Evolutionary conservation across 148 eudicot genomes (phyloP).

Genomic region (Amaranthus cruentus): DNA sequence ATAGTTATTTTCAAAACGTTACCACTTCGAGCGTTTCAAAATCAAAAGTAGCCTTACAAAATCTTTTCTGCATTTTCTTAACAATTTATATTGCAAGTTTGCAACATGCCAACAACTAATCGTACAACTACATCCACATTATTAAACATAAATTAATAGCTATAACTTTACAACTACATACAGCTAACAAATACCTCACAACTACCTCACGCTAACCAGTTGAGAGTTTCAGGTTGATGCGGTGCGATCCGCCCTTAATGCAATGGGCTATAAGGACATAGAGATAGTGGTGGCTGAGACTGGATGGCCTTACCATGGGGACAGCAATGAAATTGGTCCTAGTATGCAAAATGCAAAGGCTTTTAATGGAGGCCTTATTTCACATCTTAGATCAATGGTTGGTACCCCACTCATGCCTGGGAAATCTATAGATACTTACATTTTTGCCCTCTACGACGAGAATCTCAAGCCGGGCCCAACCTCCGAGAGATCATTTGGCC

Average conservation of each 20-base stretch:
- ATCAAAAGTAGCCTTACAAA: too few relatives aligned
- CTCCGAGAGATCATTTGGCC: slow-evolving; percentile 73
- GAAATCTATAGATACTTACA: slow-evolving; percentile 69
- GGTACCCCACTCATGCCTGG: slow-evolving; percentile 95
- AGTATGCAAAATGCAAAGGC: slow-evolving; percentile 75
- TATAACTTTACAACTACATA: too few relatives aligned
- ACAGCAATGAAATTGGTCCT: slow-evolving; percentile 66
- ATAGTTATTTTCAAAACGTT: too few relatives aligned
- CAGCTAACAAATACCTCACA: too few relatives aligned
- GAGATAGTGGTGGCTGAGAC: slow-evolving; percentile 91
- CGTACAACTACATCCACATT: too few relatives aligned
- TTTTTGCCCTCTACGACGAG: slow-evolving; percentile 91
- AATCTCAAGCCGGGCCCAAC: slow-evolving; percentile 73
- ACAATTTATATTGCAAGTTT: too few relatives aligned
- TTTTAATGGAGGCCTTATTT: slow-evolving; percentile 63
- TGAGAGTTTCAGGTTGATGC: slow-evolving; percentile 64
- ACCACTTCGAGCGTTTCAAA: too few relatives aligned
- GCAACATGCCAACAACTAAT: too few relatives aligned
- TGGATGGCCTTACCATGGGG: slow-evolving; percentile 90
- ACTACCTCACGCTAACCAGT: neutral
- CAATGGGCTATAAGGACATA: slow-evolving; percentile 63
- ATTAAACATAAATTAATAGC: too few relatives aligned
- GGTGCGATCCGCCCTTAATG: slow-evolving; percentile 59
- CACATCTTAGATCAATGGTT: slow-evolving; percentile 61
- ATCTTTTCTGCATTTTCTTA: too few relatives aligned